A percentile compares a stretch with the other conserved stretches of the same genome.
These are phyloP conservation scores for Podospora appendiculata DNA, from an alignment of 495 filamentous ascomycete genomes.

Conservation along the genomic window DNA sequence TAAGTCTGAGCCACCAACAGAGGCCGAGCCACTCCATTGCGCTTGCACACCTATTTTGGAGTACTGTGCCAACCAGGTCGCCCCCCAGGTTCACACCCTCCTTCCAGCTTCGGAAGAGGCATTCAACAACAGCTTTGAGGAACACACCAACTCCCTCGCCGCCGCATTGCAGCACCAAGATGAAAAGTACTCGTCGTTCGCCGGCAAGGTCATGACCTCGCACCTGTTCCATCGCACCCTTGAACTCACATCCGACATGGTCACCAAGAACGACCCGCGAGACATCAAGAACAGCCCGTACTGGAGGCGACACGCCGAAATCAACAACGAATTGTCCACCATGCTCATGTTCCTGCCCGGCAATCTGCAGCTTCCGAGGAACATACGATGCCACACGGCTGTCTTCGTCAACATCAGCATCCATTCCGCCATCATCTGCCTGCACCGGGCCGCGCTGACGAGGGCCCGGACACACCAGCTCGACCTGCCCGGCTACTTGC, in stretches of 20 bases:
- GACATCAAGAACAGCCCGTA: neutral
- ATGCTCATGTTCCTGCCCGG: conserved; percentile 4
- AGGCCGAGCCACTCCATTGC: neutral
- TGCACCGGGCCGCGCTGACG: conserved; percentile 3
- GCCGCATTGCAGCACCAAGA: neutral
- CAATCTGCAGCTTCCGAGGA: conserved; percentile 1
- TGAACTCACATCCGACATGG: neutral
- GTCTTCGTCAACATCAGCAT: conserved; percentile 1
- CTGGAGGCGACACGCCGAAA: conserved; percentile 1
- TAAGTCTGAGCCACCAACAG: neutral
- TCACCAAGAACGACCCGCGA: neutral
- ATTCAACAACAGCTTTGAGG: neutral
- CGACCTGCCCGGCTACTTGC: neutral
- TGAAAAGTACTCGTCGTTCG: neutral
- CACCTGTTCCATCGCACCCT: conserved; percentile 2
- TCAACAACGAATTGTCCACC: conserved; percentile 1
- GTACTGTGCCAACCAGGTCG: too few species aligned
- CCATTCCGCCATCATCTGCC: conserved; percentile 5
- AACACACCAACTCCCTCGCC: neutral
- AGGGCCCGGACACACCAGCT: neutral
- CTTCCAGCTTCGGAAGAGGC: conserved; percentile 7
- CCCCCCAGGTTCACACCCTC: neutral
- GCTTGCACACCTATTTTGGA: too few species aligned
- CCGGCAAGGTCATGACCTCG: conserved; percentile 1
- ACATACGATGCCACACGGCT: neutral